Evolutionary conservation across 2,329 filamentous ascomycete genomes (phyloP), one percentile per base, ranked within the genome.

Genomic region (Penicillium sp.): DNA sequence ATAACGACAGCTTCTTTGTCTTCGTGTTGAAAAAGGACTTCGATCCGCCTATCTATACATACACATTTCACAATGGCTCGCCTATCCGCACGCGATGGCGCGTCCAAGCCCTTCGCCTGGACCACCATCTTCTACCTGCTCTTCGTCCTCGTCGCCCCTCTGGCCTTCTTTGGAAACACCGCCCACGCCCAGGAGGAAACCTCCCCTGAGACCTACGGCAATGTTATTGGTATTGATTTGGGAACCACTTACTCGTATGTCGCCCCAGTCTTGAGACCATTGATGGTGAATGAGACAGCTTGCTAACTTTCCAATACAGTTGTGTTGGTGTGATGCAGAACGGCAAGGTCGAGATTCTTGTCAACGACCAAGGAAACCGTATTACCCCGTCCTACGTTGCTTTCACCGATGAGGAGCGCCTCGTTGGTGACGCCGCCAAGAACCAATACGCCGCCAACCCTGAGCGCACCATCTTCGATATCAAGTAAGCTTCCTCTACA

Each of bases 391-490:
- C 91, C 62, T 96, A 94, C 78, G 91, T 96, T 73, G 91, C 91
- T 71, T 96, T 96, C 78, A 97, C 91, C 77, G 92, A 97, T 69
- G 91, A 97, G 62, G 94, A 97, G 80, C 88, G 94, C 73, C 83
- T 99, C 65, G 91, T 99, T 66, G 94, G 94, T 83, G 94, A 99
- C 77, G 91, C 94, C 70, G 91, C 91, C 70, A 96, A 96, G 87
- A 95, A 96, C 81, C 91, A 96, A 82, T 91, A 89, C 72, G 87
- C 89, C 60, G 77, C 86, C 54, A 93, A 93, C 82, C 90, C 89
- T 44, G 78, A 71, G 66, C 85, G 87, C 71, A 93, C 89, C 50
- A 83, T 93, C 72, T 93, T 81, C 71, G 89, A 93, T 71, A 81
- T 91, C 79, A 94, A 93, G 89, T 91, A 78, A 84, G 87, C 80